Base-by-base conservation (phyloP, 1,284 basidiomycete species). In the Cutaneotrichosporon cavernicola region DNA sequence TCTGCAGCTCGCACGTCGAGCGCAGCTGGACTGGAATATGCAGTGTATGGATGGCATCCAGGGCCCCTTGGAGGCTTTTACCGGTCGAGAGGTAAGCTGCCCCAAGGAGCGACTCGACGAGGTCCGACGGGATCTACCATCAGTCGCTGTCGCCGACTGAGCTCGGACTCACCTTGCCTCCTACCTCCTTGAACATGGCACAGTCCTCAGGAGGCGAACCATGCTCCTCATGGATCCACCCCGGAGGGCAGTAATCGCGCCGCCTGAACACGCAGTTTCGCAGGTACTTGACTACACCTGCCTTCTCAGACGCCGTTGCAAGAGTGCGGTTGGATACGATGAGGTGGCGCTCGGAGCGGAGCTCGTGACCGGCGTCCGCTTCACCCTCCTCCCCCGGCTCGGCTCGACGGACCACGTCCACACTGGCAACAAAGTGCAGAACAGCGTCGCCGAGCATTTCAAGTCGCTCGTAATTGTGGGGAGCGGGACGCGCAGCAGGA, bases 391-490 rank as follows among this genome's bases (percentile, higher is more conserved):
- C 66, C 9, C 68, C 66, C 16, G 31, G 63, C 51, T 59, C 55
- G 34, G 18, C 46, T 16, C 52, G 38, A 58, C 21, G 31, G 51
- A 70, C 74, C 2, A 70, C 60, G 32, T 71, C 67, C 7, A 72
- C 31, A 5, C 72, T 73, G 1, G 63, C 60, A 1, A 73, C 36
- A 9, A 77, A 68, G 47, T 76, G 75, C 51, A 79, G 70, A 4
- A 79, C 55, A 9, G 72, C 71, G 56, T 79, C 77, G 55, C 77
- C 77, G 9, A 79, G 67, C n/a, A 75, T 69, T 61, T 79, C 77
- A 11, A 79, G 67, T 7, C 76, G 70, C 63, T 79, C 71, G 58
- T 79, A 79, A 43, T 65, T 63, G 65, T 66, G 30, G 56, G 60
- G 36, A 26, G 36, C 4, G 52, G 62, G 4, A 2, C 60, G 60